Evolutionary conservation across 495 filamentous ascomycete species (phyloP).

Genomic region (Darksidea phi): DNA sequence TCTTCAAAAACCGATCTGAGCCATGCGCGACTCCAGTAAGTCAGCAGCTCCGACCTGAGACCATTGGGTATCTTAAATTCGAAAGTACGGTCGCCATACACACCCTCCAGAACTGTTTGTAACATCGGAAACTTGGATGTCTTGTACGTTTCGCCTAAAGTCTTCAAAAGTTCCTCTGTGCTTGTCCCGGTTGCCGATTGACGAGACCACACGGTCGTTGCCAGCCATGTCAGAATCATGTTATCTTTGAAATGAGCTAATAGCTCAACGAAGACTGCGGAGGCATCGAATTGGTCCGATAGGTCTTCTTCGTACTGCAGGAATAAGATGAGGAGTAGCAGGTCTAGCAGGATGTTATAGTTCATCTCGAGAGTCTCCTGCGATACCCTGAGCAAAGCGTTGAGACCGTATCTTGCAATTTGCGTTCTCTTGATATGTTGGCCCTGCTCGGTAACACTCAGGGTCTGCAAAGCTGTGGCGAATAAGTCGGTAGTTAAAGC

Average conservation of each 20-base stretch:
- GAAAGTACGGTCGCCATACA: constrained; percentile 23
- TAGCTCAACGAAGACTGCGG: constrained; percentile 64
- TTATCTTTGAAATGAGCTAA: constrained; percentile 67
- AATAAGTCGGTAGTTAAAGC: constrained; percentile 56
- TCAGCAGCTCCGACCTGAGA: constrained; percentile 32
- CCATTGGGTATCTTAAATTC: constrained; percentile 10
- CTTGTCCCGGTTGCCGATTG: constrained; percentile 7
- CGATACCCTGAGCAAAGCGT: constrained; percentile 67
- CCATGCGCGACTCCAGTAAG: constrained; percentile 43
- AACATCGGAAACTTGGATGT: constrained; percentile 12
- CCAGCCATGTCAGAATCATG: constrained; percentile 79
- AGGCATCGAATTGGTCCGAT: constrained; percentile 65
- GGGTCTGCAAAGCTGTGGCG: constrained; percentile 47
- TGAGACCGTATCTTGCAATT: constrained; percentile 60
- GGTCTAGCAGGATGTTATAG: constrained; percentile 68
- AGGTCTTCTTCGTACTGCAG: constrained; percentile 73
- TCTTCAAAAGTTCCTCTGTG: constrained; percentile 15
- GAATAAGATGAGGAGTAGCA: constrained; percentile 80
- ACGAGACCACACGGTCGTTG: constrained; percentile 36
- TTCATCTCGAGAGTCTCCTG: constrained; percentile 74
- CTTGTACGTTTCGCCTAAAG: constrained; percentile 3
- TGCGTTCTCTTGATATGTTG: constrained; percentile 45
- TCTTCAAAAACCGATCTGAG: constrained; percentile 20
- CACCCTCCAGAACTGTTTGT: constrained; percentile 34
- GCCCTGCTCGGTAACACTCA: constrained; percentile 38